Conservation (phyloP, 73 alveolate genomes). For the Diophrys sp. region DNA sequence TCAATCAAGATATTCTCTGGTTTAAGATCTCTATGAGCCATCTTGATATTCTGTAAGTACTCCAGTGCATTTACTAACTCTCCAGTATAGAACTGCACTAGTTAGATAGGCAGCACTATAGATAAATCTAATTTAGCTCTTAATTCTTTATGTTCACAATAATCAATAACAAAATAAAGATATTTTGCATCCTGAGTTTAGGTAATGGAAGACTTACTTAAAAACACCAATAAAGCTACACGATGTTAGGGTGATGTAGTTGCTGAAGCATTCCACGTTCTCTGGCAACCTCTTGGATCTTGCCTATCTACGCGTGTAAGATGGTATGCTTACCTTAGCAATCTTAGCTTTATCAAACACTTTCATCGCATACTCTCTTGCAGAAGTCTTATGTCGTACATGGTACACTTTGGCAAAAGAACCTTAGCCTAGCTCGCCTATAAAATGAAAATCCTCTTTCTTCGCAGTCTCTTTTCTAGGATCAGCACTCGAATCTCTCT, state of each 20-base stretch:
- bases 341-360: conserved; percentile 33
- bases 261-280: conserved; percentile 69
- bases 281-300: conserved; percentile 63
- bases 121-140: conserved; percentile 48
- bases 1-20: conserved; percentile 82
- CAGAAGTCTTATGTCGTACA: conserved; percentile 22
- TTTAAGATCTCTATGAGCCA: conserved; percentile 84
- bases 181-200: conserved; percentile 21
- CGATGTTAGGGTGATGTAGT: conserved; percentile 68
- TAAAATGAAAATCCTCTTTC: conserved; percentile 46
- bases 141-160: conserved; percentile 74
- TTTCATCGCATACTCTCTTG: conserved; percentile 44
- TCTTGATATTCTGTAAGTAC: conserved; percentile 50
- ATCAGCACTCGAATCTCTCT: not conserved
- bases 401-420: conserved; percentile 53
- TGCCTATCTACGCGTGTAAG: conserved; percentile 41
- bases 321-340: conserved; percentile 44
- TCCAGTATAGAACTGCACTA: conserved; percentile 65
- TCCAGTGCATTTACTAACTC: conserved; percentile 73
- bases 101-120: conserved; percentile 43
- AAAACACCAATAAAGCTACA: conserved; percentile 69
- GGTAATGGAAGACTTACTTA: conserved; percentile 29
- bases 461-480: not conserved
- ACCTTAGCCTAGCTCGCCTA: conserved; percentile 58
- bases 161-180: conserved; percentile 73